Conservation (phyloP, 352 stramenopile species). For the Phytophthora boehmeriae region DNA sequence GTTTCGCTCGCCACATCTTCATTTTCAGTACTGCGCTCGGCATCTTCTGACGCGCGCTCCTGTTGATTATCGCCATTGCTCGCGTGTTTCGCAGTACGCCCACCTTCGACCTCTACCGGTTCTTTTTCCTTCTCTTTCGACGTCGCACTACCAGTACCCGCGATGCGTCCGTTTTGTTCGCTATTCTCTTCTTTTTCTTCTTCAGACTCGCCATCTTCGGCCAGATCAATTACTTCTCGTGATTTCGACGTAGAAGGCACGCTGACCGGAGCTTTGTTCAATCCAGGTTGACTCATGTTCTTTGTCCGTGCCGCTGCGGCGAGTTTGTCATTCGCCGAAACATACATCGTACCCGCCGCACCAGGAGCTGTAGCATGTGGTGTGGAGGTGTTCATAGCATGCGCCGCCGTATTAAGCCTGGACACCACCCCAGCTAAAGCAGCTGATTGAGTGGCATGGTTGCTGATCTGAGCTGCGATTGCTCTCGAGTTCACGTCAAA, state of each 20-base stretch:
- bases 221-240: slow-evolving; percentile 32
- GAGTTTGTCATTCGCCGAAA: slow-evolving; percentile 1
- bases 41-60: neutral
- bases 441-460: neutral
- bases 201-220: slow-evolving; percentile 29
- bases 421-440: neutral
- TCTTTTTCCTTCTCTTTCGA: neutral
- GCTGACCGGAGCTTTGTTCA: neutral
- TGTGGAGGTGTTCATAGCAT: slow-evolving; percentile 11
- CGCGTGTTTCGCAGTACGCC: neutral
- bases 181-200: slow-evolving; percentile 25
- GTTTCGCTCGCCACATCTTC: neutral
- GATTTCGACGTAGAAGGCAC: neutral
- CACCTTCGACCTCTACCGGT: neutral
- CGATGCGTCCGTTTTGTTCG: neutral
- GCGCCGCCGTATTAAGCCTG: slow-evolving; percentile 22
- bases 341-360: slow-evolving; percentile 10
- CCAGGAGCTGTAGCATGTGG: slow-evolving; percentile 5
- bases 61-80: neutral
- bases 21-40: neutral
- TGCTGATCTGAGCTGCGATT: slow-evolving; percentile 9
- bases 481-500: slow-evolving; percentile 27
- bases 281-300: slow-evolving; percentile 7
- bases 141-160: neutral
- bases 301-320: slow-evolving; percentile 9